Conservation (phyloP, 2,329 filamentous ascomycete species). For the Pyrenochaeta sp. region DNA sequence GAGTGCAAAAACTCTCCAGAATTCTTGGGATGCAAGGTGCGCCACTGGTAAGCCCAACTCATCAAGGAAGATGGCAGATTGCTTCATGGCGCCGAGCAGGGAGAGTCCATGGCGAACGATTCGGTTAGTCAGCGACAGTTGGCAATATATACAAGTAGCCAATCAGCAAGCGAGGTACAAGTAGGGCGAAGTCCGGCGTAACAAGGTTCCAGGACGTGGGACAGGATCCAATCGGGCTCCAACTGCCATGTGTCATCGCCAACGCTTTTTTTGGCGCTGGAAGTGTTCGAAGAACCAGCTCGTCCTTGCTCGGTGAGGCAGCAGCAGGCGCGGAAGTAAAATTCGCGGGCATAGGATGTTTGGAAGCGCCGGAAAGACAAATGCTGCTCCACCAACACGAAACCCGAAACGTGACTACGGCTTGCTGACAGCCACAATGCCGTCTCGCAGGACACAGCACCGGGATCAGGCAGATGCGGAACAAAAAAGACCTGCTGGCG, state of each 20-base stretch:
- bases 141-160: constrained; percentile 37
- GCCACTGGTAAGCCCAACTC: constrained; percentile 32
- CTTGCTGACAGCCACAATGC: constrained; percentile 26
- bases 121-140: constrained; percentile 39
- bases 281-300: constrained; percentile 34
- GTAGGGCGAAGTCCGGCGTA: constrained; percentile 24
- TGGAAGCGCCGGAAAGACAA: constrained; percentile 23
- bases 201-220: constrained; percentile 18
- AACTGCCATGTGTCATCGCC: constrained; percentile 42
- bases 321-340: constrained; percentile 18
- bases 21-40: constrained; percentile 36
- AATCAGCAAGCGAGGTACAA: constrained; percentile 26
- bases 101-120: constrained; percentile 15
- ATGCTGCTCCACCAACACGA: constrained; percentile 37
- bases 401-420: constrained; percentile 44
- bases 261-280: constrained; percentile 36
- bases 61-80: constrained; percentile 18
- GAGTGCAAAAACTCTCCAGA: constrained; percentile 40
- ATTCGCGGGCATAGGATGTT: constrained; percentile 24
- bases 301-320: constrained; percentile 25
- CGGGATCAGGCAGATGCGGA: constrained; percentile 33
- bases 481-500: constrained; percentile 30
- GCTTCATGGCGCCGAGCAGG: constrained; percentile 12
- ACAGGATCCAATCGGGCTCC: constrained; percentile 28
- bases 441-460: constrained; percentile 26